Conservation (phyloP, 139 green algal species). For the Chlorella sp. region DNA sequence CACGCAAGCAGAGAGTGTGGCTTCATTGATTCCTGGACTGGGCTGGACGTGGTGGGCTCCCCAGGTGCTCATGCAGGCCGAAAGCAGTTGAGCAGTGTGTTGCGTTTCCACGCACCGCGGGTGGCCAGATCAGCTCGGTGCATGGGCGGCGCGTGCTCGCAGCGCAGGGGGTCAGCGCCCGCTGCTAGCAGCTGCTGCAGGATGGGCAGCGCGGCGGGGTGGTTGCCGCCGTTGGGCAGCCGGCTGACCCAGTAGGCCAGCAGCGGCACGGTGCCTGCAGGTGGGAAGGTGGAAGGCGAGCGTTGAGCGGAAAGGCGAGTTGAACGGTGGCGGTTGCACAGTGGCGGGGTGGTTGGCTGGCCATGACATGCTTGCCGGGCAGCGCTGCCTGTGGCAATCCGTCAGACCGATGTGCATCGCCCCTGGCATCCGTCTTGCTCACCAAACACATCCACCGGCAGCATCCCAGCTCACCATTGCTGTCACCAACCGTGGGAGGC, state of each 20-base stretch:
- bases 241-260: conserved; percentile 5
- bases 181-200: conserved; percentile 15
- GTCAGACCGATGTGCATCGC: neutral
- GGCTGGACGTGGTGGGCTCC: no score
- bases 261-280: neutral
- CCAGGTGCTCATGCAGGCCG: no score
- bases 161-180: neutral
- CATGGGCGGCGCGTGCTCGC: no score
- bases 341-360: neutral
- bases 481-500: neutral
- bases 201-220: conserved; percentile 13
- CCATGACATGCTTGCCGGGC: neutral
- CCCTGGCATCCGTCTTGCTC: no score
- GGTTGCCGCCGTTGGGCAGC: neutral
- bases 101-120: no score
- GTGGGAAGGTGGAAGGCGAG: no score
- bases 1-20: no score
- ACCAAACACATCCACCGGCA: neutral
- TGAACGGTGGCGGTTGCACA: neutral
- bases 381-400: neutral
- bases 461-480: neutral
- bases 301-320: neutral
- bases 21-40: no score
- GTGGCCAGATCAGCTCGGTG: no score
- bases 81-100: no score